A percentile compares a stretch with the other conserved stretches of the same genome.
phyloP scores from a whole-genome alignment of 176 grass and related monocot species.

The Alloteropsis semialata region DNA sequence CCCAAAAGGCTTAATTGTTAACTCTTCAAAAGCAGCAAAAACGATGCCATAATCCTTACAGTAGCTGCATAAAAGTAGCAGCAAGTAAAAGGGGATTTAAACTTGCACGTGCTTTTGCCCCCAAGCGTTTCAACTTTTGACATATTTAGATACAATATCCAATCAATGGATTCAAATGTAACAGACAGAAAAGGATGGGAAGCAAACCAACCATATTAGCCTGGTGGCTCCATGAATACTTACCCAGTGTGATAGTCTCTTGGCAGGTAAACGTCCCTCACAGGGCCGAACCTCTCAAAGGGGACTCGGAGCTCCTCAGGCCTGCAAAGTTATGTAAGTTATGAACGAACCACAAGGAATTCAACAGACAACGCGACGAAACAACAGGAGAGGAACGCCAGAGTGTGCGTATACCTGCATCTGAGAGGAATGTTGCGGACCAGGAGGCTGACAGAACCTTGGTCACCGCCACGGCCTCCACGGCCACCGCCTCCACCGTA shows the following conservation, averaged over 20 bases:
- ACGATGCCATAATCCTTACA: too few relatives aligned
- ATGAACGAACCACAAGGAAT: conserved; percentile 1
- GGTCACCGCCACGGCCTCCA: conserved; percentile 1
- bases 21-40: neutral
- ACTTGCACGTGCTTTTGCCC: neutral
- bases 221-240: neutral
- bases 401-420: conserved; percentile 41
- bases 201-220: neutral
- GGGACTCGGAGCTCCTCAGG: conserved; percentile 50
- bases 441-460: conserved; percentile 59
- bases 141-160: neutral
- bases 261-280: conserved; percentile 78
- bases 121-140: neutral
- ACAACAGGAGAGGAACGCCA: neutral
- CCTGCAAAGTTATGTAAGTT: conserved; percentile 34
- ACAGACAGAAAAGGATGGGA: neutral
- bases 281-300: conserved; percentile 72
- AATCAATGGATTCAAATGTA: neutral
- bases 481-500: neutral
- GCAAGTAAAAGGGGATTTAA: neutral
- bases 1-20: neutral
- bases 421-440: conserved; percentile 75
- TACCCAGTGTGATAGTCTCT: conserved; percentile 72
- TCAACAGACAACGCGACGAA: neutral
- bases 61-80: neutral